These are phyloP conservation scores for Ganoderma meredithae DNA, from an alignment of 1,284 basidiomycete genomes.

Conservation along the genomic window DNA sequence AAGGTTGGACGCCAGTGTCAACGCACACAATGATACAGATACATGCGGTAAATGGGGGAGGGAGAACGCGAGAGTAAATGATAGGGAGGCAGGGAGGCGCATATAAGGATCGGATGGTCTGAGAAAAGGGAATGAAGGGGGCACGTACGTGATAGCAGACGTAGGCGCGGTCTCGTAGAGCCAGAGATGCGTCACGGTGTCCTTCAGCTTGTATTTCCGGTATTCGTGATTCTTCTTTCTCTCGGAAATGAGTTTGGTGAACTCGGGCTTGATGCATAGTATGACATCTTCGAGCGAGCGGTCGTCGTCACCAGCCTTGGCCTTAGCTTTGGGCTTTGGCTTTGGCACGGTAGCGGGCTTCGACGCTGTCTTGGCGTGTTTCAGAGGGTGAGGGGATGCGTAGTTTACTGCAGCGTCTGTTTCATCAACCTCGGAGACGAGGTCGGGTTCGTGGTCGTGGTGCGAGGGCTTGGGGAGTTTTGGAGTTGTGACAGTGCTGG, in stretches of 20 bases:
- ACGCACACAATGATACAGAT: not conserved
- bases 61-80: not conserved
- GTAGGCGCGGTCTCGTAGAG: slow-evolving; percentile 42
- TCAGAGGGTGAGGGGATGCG: not conserved
- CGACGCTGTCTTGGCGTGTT: not conserved
- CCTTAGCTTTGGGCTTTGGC: slow-evolving; percentile 11
- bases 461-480: not conserved
- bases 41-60: not conserved
- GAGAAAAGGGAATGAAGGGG: not conserved
- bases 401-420: not conserved
- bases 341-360: not conserved
- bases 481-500: not conserved
- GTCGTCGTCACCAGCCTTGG: slow-evolving; percentile 21
- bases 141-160: slow-evolving; percentile 42
- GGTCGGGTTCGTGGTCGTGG: not conserved
- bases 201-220: slow-evolving; percentile 42
- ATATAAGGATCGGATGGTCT: not conserved
- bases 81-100: not conserved
- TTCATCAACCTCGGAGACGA: not conserved
- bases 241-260: slow-evolving; percentile 40
- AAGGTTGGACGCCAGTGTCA: not conserved
- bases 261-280: slow-evolving; percentile 42
- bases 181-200: slow-evolving; percentile 42
- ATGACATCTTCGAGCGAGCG: slow-evolving; percentile 42
- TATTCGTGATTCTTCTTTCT: slow-evolving; percentile 48